Conservation (phyloP, 306 rosid species). For the Prinsepia uniflora region DNA sequence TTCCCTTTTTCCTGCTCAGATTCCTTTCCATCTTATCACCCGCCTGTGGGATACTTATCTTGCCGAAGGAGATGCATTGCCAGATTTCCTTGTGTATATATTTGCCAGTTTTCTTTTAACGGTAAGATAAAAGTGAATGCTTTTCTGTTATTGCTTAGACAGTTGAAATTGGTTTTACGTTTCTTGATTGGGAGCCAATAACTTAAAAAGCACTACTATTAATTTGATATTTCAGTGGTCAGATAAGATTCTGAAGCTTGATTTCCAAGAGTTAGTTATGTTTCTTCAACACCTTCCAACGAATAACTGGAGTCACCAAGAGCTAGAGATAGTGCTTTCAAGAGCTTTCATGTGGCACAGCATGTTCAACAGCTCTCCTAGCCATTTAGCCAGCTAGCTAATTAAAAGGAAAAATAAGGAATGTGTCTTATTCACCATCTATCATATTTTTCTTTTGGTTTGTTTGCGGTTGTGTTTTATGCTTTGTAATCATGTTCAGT, state of each 20-base stretch:
- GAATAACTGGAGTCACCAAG: slow-evolving; percentile 80
- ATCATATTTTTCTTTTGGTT: not conserved
- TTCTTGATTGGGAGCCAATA: not conserved
- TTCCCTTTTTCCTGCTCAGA: slow-evolving; percentile 35
- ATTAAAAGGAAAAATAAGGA: slow-evolving; percentile 13
- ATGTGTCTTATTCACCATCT: slow-evolving; percentile 22
- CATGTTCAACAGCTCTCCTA: slow-evolving; percentile 93
- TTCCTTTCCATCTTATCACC: slow-evolving; percentile 80
- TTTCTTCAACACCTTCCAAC: slow-evolving; percentile 98
- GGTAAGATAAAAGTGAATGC: slow-evolving; percentile 43
- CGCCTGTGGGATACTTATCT: slow-evolving; percentile 99
- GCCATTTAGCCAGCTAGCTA: slow-evolving; percentile 70
- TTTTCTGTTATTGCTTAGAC: not conserved
- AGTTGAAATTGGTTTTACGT: not conserved
- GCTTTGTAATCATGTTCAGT: not conserved
- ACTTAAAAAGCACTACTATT: slow-evolving; percentile 12
- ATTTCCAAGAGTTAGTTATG: slow-evolving; percentile 94
- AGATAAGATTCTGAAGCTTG: slow-evolving; percentile 76
- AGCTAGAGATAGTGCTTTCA: slow-evolving; percentile 94
- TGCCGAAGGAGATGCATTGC: slow-evolving; percentile 96
- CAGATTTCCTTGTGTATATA: slow-evolving; percentile 94
- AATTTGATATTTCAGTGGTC: slow-evolving; percentile 67
- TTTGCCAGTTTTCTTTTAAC: slow-evolving; percentile 96
- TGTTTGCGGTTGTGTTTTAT: not conserved
- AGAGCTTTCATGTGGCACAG: slow-evolving; percentile 99